Evolutionary conservation across 148 eudicot genomes (phyloP).

Genomic region (Diospyros lotus): DNA sequence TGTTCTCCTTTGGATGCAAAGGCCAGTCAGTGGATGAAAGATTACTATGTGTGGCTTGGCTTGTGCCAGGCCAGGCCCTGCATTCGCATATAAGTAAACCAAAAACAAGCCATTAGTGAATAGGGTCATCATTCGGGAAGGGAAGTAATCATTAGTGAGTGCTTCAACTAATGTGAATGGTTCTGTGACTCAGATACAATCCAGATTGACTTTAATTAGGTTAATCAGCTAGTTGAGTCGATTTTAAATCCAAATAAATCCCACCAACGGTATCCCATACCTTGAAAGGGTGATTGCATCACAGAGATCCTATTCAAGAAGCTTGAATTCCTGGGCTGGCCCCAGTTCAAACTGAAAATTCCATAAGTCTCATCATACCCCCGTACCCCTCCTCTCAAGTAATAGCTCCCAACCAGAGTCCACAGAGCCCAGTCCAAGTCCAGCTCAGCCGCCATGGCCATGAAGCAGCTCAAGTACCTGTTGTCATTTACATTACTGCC

Average conservation of each 20-base stretch:
- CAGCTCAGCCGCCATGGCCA: conserved; percentile 63
- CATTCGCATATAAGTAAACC: conserved; percentile 2
- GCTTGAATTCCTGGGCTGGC: conserved; percentile 43
- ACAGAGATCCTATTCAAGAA: conserved; percentile 54
- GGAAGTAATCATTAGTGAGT: too few species aligned
- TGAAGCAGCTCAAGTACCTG: conserved; percentile 70
- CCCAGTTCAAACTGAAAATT: conserved; percentile 52
- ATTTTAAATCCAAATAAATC: too few species aligned
- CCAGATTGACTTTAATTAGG: too few species aligned
- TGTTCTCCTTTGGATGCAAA: conserved; percentile 43
- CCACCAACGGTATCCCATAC: conserved; percentile 22
- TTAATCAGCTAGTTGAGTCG: too few species aligned
- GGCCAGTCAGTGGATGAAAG: conserved; percentile 78
- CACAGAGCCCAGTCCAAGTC: conserved; percentile 90
- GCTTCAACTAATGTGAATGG: too few species aligned
- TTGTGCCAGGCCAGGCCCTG: conserved; percentile 53
- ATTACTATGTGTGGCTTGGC: conserved; percentile 37
- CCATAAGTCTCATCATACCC: conserved; percentile 75
- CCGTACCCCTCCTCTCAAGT: conserved; percentile 53
- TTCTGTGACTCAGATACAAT: too few species aligned
- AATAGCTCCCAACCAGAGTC: conserved; percentile 81
- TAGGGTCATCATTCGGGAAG: too few species aligned
- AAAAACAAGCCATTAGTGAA: too few species aligned
- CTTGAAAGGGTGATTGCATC: conserved; percentile 67
- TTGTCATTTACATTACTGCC: conserved; percentile 67